phyloP scores from a whole-genome alignment of 352 stramenopile genomes.

The Globisporangium splendens region DNA sequence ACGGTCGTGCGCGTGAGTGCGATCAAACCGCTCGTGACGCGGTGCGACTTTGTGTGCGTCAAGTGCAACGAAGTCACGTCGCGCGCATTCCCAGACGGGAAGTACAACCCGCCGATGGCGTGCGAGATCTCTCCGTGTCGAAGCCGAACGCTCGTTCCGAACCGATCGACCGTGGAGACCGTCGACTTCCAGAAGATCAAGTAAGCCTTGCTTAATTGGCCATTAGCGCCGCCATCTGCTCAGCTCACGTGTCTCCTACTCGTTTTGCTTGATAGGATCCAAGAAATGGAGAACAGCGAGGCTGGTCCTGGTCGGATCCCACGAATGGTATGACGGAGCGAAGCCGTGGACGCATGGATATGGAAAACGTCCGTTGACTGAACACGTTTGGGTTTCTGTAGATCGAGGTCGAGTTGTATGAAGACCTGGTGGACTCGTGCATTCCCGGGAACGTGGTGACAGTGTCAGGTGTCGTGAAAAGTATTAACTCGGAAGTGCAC shows the following conservation, averaged over 20 bases:
- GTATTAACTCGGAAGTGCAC: slow-evolving; percentile 92
- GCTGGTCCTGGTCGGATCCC: slow-evolving; percentile 85
- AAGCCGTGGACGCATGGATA: neutral
- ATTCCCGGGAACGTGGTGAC: slow-evolving; percentile 95
- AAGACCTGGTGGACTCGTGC: slow-evolving; percentile 94
- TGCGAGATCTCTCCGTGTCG: slow-evolving; percentile 68
- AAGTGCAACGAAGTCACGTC: slow-evolving; percentile 77
- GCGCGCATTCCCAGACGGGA: slow-evolving; percentile 72
- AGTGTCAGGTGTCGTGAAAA: slow-evolving; percentile 92
- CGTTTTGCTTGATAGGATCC: slow-evolving; percentile 31
- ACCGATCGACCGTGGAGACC: slow-evolving; percentile 82
- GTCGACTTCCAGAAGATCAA: slow-evolving; percentile 91
- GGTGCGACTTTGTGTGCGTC: slow-evolving; percentile 84
- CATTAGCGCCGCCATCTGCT: slow-evolving; percentile 14
- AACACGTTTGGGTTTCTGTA: slow-evolving; percentile 20
- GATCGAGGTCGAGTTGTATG: slow-evolving; percentile 84
- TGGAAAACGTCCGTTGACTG: neutral
- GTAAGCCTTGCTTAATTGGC: slow-evolving; percentile 23
- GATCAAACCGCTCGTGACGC: slow-evolving; percentile 82
- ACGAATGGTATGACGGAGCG: slow-evolving; percentile 46
- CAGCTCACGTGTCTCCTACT: neutral
- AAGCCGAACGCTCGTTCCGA: slow-evolving; percentile 66
- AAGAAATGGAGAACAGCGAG: slow-evolving; percentile 91
- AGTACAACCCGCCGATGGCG: slow-evolving; percentile 59
- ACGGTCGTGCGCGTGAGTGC: slow-evolving; percentile 82